Percentiles rank a stretch among this genome's conserved stretches.
These are phyloP conservation scores for Jacaranda mimosifolia DNA, from an alignment of 257 asterid species.

Conservation along the genomic window DNA sequence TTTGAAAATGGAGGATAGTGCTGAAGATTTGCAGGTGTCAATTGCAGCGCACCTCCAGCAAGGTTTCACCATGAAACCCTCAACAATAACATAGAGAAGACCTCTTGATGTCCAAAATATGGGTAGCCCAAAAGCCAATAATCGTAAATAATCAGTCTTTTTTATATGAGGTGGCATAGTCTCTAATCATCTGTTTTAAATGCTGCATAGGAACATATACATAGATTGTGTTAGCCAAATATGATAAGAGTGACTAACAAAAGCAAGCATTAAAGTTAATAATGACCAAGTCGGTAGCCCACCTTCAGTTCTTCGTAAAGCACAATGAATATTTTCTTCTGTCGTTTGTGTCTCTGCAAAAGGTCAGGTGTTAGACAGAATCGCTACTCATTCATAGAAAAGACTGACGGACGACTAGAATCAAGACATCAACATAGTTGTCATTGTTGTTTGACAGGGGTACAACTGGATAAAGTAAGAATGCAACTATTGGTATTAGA, in stretches of 20 bases:
- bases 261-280: conserved; percentile 13
- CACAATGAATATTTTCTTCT: conserved; percentile 76
- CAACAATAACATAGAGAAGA: conserved; percentile 27
- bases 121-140: conserved; percentile 23
- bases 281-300: conserved; percentile 36
- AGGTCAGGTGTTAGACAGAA: conserved; percentile 36
- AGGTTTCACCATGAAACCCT: conserved; percentile 32
- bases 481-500: background rate
- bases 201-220: conserved; percentile 55
- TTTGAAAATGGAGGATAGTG: conserved; percentile 26
- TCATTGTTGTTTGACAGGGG: background rate
- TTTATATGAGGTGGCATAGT: conserved; percentile 62
- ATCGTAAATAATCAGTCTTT: conserved; percentile 43
- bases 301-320: conserved; percentile 89
- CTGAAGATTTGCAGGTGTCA: conserved; percentile 18
- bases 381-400: conserved; percentile 17
- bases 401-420: conserved; percentile 27
- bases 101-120: background rate
- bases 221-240: conserved; percentile 30
- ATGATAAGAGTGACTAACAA: conserved; percentile 25
- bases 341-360: conserved; percentile 79
- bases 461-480: too few relatives aligned
- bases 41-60: background rate
- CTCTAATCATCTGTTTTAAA: conserved; percentile 83
- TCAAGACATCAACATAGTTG: conserved; percentile 18